These are phyloP conservation scores for Boletus patriciae DNA, from an alignment of 768 basidiomycete species.

Conservation along the genomic window DNA sequence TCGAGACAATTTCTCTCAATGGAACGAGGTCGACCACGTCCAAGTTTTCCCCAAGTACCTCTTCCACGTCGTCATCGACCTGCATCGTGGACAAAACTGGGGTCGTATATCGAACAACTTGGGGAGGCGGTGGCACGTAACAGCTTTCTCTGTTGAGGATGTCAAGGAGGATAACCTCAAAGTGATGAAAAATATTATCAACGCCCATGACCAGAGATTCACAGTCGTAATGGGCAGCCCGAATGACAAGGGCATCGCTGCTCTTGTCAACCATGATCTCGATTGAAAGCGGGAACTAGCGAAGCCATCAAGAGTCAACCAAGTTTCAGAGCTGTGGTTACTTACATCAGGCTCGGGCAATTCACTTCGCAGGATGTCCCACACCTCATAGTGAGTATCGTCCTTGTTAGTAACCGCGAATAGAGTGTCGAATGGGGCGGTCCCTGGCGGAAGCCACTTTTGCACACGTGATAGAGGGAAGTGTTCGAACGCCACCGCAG, in stretches of 20 bases:
- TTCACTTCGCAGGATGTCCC: slow-evolving; percentile 31
- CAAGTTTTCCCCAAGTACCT: not conserved
- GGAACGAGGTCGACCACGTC: slow-evolving; percentile 2
- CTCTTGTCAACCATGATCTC: slow-evolving; percentile 27
- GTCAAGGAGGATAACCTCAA: slow-evolving; percentile 27
- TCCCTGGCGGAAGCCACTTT: slow-evolving; percentile 29
- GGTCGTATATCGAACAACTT: not conserved
- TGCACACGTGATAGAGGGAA: slow-evolving; percentile 33
- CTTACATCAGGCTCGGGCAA: slow-evolving; percentile 35
- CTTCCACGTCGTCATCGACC: not conserved
- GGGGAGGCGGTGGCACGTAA: not conserved
- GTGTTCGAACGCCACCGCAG: slow-evolving; percentile 30
- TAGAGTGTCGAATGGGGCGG: slow-evolving; percentile 30
- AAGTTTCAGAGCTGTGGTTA: not conserved
- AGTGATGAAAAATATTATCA: slow-evolving; percentile 20
- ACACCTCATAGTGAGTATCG: slow-evolving; percentile 15
- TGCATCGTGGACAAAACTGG: not conserved
- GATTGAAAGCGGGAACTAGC: slow-evolving; percentile 24
- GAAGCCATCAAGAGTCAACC: not conserved
- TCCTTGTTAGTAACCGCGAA: slow-evolving; percentile 33
- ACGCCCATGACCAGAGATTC: slow-evolving; percentile 20
- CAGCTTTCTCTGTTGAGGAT: slow-evolving; percentile 12
- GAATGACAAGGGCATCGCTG: slow-evolving; percentile 18
- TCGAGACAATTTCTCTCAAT: slow-evolving; percentile 19
- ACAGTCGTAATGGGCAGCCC: slow-evolving; percentile 23